Percentiles rank a stretch among this genome's conserved stretches.
phyloP scores from a whole-genome alignment of 495 filamentous ascomycete genomes.

The Margaritispora aquatica region DNA sequence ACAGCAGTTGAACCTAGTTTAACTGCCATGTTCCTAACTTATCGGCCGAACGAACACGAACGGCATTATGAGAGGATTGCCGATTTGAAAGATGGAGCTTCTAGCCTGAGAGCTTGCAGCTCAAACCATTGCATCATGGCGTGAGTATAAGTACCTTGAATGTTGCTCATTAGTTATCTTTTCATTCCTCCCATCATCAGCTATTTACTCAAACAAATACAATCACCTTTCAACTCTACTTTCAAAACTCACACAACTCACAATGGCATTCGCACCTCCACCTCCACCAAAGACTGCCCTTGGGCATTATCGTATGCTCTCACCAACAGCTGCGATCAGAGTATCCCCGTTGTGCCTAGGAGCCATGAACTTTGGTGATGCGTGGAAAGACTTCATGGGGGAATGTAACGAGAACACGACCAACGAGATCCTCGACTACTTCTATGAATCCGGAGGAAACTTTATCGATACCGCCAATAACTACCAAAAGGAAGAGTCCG shows the following conservation, averaged over 20 bases:
- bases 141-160: background rate
- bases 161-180: background rate
- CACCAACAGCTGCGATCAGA: constrained; percentile 49
- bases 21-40: too few relatives aligned
- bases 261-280: constrained; percentile 21
- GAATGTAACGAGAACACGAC: constrained; percentile 52
- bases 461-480: constrained; percentile 60
- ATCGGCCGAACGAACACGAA: too few relatives aligned
- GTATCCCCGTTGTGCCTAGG: constrained; percentile 59
- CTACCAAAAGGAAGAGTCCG: constrained; percentile 48
- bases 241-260: background rate
- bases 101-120: background rate
- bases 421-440: constrained; percentile 63
- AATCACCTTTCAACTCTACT: background rate
- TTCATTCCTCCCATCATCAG: background rate
- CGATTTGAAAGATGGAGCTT: background rate
- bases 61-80: background rate
- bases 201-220: background rate
- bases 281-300: constrained; percentile 41
- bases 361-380: constrained; percentile 55
- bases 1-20: too few relatives aligned
- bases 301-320: constrained; percentile 51
- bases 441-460: constrained; percentile 62
- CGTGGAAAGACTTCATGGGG: constrained; percentile 49
- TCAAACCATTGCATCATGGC: background rate